Base-by-base conservation (phyloP, 495 filamentous ascomycete genomes). In the Cryomyces minteri region DNA sequence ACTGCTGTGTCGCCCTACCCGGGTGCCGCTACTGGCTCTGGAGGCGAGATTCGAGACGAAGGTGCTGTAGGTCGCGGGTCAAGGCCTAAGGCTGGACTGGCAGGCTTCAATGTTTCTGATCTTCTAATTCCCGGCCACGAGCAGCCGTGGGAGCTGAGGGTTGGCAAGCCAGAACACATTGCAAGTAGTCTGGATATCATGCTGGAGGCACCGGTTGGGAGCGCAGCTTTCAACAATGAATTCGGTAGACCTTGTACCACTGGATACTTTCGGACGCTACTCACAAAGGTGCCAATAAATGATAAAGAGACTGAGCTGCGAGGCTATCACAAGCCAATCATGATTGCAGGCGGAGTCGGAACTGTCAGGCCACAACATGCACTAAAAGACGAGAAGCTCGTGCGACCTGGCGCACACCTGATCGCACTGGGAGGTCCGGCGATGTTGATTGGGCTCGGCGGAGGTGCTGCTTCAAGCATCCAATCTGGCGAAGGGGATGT, bases 311-410 rank as follows among this genome's bases (percentile, higher is more conserved):
- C 70, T 4, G 88, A 98, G 41, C 64, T 83, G 41, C 70, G 92
- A 52, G 90, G 90, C 11, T 98, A 93, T 54, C 88, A 95, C 67
- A 98, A 98, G 64, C 90, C 90, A 5, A 95, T 98, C 60, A 94
- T 98, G 87, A 80, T 98, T 66, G 90, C 92, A 46, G 92, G 90
- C 49, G 90, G 92, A 57, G 73, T 94, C 39, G 92, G 90, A 33
- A 93, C 83, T n/a, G 88, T 96, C n/a, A 64, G 92, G 46, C 88
- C 90, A 0, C 78, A 88, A 54, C 82, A 94, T 60, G 87, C 90
- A 4, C 69, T 92, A 41, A 98, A 98, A 62, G 67, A 79, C 48
- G 72, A 76, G 3, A 67, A 72, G 9, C 67, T 82, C 49, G 88
- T 96, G 8, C 74, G 77, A 48, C 73, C 84, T 18, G 87, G 85